A percentile compares a stretch with the other conserved stretches of the same genome.
Evolutionary conservation across 2,329 filamentous ascomycete species (phyloP).

Genomic region (Colletotrichum australisinense): DNA sequence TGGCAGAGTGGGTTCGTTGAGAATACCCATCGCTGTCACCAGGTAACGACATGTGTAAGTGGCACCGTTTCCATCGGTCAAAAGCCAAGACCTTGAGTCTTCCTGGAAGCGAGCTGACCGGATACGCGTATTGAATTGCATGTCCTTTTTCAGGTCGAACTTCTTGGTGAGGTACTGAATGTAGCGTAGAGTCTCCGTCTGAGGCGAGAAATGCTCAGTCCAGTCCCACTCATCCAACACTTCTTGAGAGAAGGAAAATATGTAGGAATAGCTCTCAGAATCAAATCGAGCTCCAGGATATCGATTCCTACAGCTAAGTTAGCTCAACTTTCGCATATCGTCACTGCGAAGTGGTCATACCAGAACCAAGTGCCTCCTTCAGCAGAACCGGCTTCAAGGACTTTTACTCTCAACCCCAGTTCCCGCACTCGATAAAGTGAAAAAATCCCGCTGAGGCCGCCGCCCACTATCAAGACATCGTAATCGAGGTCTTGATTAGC

Average conservation of each 20-base stretch:
- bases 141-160: conserved; percentile 46
- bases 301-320: conserved; percentile 43
- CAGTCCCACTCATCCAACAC: conserved; percentile 55
- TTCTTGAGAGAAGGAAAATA: conserved; percentile 54
- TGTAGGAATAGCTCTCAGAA: conserved; percentile 58
- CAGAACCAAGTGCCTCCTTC: conserved; percentile 60
- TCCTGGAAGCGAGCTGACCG: conserved; percentile 43
- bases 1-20: conserved; percentile 54
- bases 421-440: conserved; percentile 53
- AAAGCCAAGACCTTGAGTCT: conserved; percentile 40
- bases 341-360: conserved; percentile 35
- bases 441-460: conserved; percentile 54
- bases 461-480: conserved; percentile 53
- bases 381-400: conserved; percentile 52
- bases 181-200: conserved; percentile 51
- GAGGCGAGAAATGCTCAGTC: conserved; percentile 47
- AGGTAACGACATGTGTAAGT: conserved; percentile 42
- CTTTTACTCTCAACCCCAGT: conserved; percentile 48
- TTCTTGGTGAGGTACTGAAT: conserved; percentile 51
- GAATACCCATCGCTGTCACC: conserved; percentile 49
- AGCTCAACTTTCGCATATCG: neutral
- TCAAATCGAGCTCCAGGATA: conserved; percentile 61
- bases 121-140: conserved; percentile 45
- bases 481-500: conserved; percentile 41
- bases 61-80: conserved; percentile 41